Percentiles rank a stretch among this genome's conserved stretches.
These are phyloP conservation scores for Hypoxylon rubiginosum DNA, from an alignment of 2,329 filamentous ascomycete species.

Conservation along the genomic window DNA sequence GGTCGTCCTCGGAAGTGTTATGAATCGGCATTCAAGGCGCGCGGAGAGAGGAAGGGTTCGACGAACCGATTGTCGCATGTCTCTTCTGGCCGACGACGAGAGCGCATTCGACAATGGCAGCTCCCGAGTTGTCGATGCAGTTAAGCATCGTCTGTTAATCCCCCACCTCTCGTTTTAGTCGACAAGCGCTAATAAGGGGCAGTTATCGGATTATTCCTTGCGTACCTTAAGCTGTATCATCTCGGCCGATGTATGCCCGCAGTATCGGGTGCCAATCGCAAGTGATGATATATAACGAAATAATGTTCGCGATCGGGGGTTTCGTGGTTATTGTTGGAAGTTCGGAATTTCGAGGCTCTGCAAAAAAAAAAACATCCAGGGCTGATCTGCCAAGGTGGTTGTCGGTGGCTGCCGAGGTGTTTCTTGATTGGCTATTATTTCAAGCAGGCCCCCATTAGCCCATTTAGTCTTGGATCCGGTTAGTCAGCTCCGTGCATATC, in stretches of 20 bases:
- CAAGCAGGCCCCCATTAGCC: neutral
- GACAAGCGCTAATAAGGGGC: neutral
- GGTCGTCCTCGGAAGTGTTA: neutral
- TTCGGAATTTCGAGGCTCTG: constrained; percentile 41
- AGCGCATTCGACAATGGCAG: constrained; percentile 95
- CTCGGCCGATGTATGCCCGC: constrained; percentile 57
- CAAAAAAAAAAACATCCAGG: constrained; percentile 32
- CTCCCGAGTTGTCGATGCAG: constrained; percentile 99
- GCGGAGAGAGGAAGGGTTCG: neutral
- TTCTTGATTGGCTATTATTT: constrained; percentile 24
- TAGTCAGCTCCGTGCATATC: constrained; percentile 3
- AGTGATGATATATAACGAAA: constrained; percentile 15
- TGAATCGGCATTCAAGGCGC: neutral
- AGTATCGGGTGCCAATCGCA: constrained; percentile 37
- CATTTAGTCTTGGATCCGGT: constrained; percentile 14
- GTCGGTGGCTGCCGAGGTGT: neutral
- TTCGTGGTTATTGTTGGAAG: constrained; percentile 19
- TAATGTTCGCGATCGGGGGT: neutral
- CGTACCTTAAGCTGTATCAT: constrained; percentile 93
- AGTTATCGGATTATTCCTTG: neutral
- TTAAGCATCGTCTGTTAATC: constrained; percentile 90
- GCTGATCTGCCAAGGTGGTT: constrained; percentile 29
- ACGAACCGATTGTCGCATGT: constrained; percentile 86
- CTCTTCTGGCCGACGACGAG: constrained; percentile 92
- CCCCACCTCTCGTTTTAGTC: constrained; percentile 11